Conservation (phyloP, 768 basidiomycete genomes). For the Leucosporidium yakuticum region DNA sequence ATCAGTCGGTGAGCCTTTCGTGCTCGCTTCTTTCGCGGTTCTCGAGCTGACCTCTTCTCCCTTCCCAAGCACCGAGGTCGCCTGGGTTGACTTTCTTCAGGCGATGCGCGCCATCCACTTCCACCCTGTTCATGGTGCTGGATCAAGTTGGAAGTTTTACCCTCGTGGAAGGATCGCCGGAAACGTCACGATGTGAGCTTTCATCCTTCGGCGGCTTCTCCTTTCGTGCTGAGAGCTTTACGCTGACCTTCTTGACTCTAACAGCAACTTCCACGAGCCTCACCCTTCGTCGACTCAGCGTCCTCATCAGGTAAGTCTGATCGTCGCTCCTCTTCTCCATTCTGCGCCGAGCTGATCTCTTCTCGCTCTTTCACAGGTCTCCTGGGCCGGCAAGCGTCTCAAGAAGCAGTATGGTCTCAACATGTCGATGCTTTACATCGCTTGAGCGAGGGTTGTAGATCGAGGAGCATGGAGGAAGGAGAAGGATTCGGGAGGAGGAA, state of each 20-base stretch:
- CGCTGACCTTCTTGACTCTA: not conserved
- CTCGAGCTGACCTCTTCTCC: not conserved
- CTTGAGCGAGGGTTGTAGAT: not conserved
- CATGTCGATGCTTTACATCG: not conserved
- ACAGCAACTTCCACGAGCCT: slow-evolving; percentile 13
- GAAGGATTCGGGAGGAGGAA: no score
- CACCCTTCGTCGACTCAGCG: slow-evolving; percentile 8
- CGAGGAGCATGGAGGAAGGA: no score
- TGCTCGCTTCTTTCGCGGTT: not conserved
- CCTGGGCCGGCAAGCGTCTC: slow-evolving; percentile 3
- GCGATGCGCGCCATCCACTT: slow-evolving; percentile 16
- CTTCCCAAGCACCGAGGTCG: slow-evolving; percentile 9
- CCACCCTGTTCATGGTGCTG: not conserved
- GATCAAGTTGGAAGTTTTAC: slow-evolving; percentile 14
- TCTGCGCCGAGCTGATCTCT: no score
- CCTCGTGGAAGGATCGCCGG: slow-evolving; percentile 1
- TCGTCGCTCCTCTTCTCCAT: not conserved
- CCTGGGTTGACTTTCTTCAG: slow-evolving; percentile 11
- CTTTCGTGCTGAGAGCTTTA: not conserved
- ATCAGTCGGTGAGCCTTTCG: not conserved
- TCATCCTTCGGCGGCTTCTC: no score
- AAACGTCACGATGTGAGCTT: slow-evolving; percentile 10
- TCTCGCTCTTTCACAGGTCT: not conserved
- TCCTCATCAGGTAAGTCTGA: not conserved
- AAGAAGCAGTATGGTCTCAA: slow-evolving; percentile 1